Conservation (phyloP, 106 monocot genomes). For the Dactylorhiza incarnata region DNA sequence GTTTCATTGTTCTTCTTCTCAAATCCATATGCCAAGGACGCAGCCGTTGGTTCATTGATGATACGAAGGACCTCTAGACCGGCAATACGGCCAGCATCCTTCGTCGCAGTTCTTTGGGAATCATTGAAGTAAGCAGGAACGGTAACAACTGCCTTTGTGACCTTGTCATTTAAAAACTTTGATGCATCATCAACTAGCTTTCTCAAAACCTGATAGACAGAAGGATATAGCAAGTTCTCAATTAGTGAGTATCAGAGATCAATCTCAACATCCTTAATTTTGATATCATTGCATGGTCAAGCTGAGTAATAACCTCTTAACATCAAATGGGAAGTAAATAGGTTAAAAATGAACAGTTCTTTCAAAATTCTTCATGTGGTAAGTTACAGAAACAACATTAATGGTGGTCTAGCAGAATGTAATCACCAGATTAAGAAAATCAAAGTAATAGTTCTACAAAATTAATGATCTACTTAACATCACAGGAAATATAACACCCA, state of each 20-base stretch:
- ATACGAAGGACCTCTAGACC: constrained; percentile 88
- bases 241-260: neutral
- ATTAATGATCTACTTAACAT: neutral
- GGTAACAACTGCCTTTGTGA: constrained; percentile 83
- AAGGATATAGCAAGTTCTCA: neutral
- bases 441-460: neutral
- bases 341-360: neutral
- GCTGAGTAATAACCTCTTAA: neutral
- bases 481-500: neutral
- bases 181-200: constrained; percentile 81
- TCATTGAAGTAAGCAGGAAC: constrained; percentile 93
- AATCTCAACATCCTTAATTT: neutral
- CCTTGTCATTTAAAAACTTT: constrained; percentile 84
- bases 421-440: neutral
- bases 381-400: neutral
- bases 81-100: constrained; percentile 89
- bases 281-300: neutral
- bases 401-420: neutral
- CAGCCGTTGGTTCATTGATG: constrained; percentile 85
- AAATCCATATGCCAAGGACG: constrained; percentile 87
- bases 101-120: constrained; percentile 81
- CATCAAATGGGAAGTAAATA: neutral
- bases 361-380: neutral
- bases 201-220: constrained; percentile 39
- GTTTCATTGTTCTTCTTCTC: constrained; percentile 93